Base-by-base conservation (phyloP, 176 grass and related monocot genomes). In the Avena eriantha region DNA sequence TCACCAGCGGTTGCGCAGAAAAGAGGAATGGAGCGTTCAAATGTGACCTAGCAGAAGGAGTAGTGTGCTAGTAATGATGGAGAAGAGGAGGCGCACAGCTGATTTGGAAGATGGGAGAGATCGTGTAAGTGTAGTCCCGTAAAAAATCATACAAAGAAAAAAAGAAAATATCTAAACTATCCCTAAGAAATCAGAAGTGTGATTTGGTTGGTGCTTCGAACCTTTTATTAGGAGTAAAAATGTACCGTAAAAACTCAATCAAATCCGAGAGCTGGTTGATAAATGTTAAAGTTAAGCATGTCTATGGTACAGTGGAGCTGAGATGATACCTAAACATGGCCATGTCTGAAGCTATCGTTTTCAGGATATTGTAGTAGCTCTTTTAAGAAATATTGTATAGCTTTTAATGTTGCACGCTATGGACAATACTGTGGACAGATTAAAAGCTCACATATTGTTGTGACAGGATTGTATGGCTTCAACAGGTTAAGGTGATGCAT, bases 261-360 rank as follows among this genome's bases (percentile, higher is more conserved):
- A 22, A 77, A 55, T n/a, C 16, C 43, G 21, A 10, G 18, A 61
- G 16, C 76, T 78, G 6, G 79, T 82, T 82, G 41, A 77, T 10
- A 14, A 61, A 66, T 10, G 71, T 58, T 26, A 1, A 54, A 69
- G 26, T 36, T 26, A 73, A 22, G 43, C 9, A 24, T 77, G 13
- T 57, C 29, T 57, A 75, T 67, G 8, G 63, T 31, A 72, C 29
- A 89, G 14, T 0, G 19, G 29, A 49, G 69, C 15, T 49, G n/a
- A 46, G 13, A 61, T 70, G 14, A 29, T 63, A 61, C 23, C 26
- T 31, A 69, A 60, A 36, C 5, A 60, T 64, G 18, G 39, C 19
- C 31, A 36, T 73, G 45, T 22, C 7, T 17, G 31, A 7, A 10
- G 11, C 19, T 83, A 31, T 18, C 68, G 0, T 63, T 68, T 31